Evolutionary conservation across 306 rosid species (phyloP).

Genomic region (Quercus glauca): DNA sequence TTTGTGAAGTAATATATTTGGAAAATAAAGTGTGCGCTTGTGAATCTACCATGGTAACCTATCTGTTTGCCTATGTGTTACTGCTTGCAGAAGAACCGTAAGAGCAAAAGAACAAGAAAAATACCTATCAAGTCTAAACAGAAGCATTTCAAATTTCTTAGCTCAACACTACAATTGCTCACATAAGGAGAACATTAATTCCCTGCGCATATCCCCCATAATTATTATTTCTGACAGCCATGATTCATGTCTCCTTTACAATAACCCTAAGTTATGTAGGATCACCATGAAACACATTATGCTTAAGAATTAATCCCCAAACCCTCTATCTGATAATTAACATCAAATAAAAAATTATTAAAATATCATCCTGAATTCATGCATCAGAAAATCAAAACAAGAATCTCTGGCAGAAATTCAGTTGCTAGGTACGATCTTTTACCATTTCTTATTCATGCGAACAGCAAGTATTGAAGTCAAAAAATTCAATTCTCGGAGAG

Average conservation of each 20-base stretch:
- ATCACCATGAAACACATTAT: background rate
- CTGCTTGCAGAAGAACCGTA: background rate
- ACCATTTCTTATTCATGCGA: slow-evolving; percentile 90
- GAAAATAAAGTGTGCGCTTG: background rate
- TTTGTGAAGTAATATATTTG: background rate
- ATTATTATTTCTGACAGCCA: background rate
- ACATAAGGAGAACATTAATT: background rate
- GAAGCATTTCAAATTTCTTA: background rate
- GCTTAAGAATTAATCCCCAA: background rate
- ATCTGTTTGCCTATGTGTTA: background rate
- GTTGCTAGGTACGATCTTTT: background rate
- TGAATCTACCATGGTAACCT: background rate
- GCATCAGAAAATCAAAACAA: background rate
- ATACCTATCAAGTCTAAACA: background rate
- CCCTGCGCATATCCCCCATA: background rate
- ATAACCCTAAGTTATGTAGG: background rate
- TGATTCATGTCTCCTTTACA: background rate
- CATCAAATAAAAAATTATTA: background rate
- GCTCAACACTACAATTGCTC: background rate
- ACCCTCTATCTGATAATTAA: background rate
- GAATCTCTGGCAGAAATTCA: background rate
- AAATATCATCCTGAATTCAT: background rate
- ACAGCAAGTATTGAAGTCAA: slow-evolving; percentile 86
- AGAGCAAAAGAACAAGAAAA: background rate
- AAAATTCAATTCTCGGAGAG: slow-evolving; percentile 83